A percentile compares a stretch with the other conserved stretches of the same genome.
phyloP scores from a whole-genome alignment of 192 early-diverging fungal genomes.

The Backusella luteola region DNA sequence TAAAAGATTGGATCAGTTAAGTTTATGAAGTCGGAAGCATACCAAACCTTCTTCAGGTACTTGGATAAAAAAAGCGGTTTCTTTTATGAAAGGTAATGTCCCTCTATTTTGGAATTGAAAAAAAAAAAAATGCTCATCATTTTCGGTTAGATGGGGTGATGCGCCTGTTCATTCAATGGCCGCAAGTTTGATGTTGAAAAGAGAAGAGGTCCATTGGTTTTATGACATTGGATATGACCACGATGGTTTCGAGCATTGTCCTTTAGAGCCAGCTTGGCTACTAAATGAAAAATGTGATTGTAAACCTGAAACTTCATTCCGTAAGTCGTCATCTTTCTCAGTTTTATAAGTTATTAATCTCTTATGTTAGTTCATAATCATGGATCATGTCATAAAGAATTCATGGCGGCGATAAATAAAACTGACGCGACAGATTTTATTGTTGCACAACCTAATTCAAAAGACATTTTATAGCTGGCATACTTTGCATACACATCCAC shows the following conservation, averaged over 20 bases:
- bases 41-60: conserved; percentile 64
- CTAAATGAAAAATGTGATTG: conserved; percentile 50
- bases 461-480: background rate
- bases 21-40: conserved; percentile 64
- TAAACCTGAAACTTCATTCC: conserved; percentile 41
- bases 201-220: conserved; percentile 65
- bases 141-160: conserved; percentile 64
- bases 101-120: background rate
- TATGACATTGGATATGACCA: conserved; percentile 69
- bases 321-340: conserved; percentile 27
- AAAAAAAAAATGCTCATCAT: background rate
- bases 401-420: conserved; percentile 12
- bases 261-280: conserved; percentile 41
- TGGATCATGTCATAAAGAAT: conserved; percentile 16
- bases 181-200: conserved; percentile 50
- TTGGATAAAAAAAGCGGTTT: conserved; percentile 77
- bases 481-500: background rate
- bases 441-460: conserved; percentile 5
- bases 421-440: conserved; percentile 4
- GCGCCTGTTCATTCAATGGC: conserved; percentile 70
- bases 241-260: conserved; percentile 37
- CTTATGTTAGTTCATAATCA: background rate
- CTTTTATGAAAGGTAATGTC: conserved; percentile 60
- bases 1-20: conserved; percentile 36
- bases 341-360: background rate